Evolutionary conservation across 371 early-diverging fungal genomes (phyloP), one percentile per base, ranked within the genome.

Genomic region (Mortierella sp.): DNA sequence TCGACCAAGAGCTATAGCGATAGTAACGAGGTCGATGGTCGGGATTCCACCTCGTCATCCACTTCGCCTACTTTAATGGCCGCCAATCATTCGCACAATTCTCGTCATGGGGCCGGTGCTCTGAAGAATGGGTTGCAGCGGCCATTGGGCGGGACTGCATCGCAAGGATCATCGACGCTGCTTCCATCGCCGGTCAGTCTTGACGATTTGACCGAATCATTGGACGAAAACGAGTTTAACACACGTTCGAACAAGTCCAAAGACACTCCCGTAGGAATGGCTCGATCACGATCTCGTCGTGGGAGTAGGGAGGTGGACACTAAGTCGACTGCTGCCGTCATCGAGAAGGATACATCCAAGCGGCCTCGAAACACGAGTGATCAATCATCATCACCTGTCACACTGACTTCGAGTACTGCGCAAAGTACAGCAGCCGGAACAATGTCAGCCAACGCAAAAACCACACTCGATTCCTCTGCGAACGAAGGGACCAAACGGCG

Each of bases 181-280:
- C 56, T 73, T 23, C 67, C 74, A 23, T 73, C 68, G n/a, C 66
- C 74, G 13, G 74, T 67, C n/a, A 66, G 67, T 41, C 58, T 65
- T 46, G 34, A 58, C 24, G 67, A 67, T 58, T 50, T 58, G 58
- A 61, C 68, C 31, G 73, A 63, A 48, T 46, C 74, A 18, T 55
- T 55, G 53, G 74, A 67, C 18, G 74, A 67, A 53, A 58, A 58
- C 54, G 68, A 73, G 67, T 67, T 73, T 30, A 61, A 46, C 19
- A 18, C 48, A 67, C 74, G 74, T 50, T 51, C 60, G 45, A 42
- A 54, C 31, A 71, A 53, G 51, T 14, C 64, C 54, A 73, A 64
- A 59, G 73, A 67, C 64, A 72, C 60, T 63, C 65, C 72, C 26
- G 42, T 39, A 14, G 3, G 45, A 31, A 21, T 46, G n/a, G 4